Evolutionary conservation across 176 grass and related monocot genomes (phyloP), one percentile per base, ranked within the genome.

Genomic region (Rhipidocladum racemiflorum): DNA sequence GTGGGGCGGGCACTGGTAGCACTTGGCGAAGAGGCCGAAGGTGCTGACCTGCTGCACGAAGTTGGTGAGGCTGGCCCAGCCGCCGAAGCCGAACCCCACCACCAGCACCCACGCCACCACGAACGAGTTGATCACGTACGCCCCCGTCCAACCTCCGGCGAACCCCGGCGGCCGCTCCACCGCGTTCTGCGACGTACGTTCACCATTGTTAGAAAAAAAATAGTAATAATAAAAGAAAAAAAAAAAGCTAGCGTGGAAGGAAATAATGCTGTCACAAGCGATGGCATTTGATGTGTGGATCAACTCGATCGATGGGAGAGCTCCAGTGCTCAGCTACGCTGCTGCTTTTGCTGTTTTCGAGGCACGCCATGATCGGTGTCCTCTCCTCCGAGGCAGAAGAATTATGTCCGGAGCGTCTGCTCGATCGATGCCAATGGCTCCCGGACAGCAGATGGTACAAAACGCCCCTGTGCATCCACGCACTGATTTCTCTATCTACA

Each of bases 1-100:
- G 34, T 54, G 81, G 5, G 90, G 92, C 9, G 89, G 92, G 70
- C 92, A 94, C 63, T 94, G 92, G 79, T 94, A 94, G 92, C 92
- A 94, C 78, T 94, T 94, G 87, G 89, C 89, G 70, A 94, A 94
- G 81, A 94, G 89, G 0, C 92, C 92, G 74, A 94, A 94, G 92
- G 88, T 77, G 85, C 88, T 62, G 28, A 98, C 88, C 65, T 98
- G 95, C 74, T 69, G 90, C 51, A 98, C 67, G 75, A 98, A 98
- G 82, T 98, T 98, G 60, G 92, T 98, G 35, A 98, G 83, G 88
- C 95, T 98, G 3, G 95, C 95, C 95, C 95, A 98, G 0, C 92
- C 95, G 10, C 95, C 95, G 16, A 98, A 98, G 3, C 95, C 95
- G 48, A 98, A 98, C 0, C 95, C 95, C 2, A 98, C 92, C 11